phyloP scores from a whole-genome alignment of 257 asterid species.

The Nemophila menziesii region DNA sequence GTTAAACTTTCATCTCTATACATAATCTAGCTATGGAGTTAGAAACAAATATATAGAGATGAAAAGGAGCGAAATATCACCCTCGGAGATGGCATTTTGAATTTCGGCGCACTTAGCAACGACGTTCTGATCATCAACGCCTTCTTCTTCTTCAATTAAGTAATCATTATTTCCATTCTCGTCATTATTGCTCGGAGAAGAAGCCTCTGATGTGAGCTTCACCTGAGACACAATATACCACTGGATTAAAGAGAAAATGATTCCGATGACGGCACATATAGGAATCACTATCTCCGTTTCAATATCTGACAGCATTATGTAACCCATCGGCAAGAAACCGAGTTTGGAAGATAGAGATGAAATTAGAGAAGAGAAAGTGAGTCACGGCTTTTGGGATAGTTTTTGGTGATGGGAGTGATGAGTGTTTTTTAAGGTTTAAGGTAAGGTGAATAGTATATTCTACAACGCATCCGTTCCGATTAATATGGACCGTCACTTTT shows the following conservation, averaged over 20 bases:
- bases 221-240: conserved; percentile 68
- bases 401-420: not conserved
- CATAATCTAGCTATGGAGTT: too few relatives aligned
- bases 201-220: conserved; percentile 33
- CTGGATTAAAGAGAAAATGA: conserved; percentile 56
- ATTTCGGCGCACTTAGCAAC: conserved; percentile 77
- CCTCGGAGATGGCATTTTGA: conserved; percentile 77
- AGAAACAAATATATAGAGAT: conserved; percentile 14
- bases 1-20: too few relatives aligned
- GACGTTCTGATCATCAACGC: conserved; percentile 48
- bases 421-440: too few relatives aligned
- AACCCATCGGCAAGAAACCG: conserved; percentile 18
- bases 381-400: not conserved
- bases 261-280: conserved; percentile 55
- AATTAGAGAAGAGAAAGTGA: not conserved
- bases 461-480: too few relatives aligned
- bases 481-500: too few relatives aligned
- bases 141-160: conserved; percentile 86
- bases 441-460: too few relatives aligned
- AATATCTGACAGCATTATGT: conserved; percentile 53
- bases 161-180: conserved; percentile 49
- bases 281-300: conserved; percentile 63
- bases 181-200: conserved; percentile 21
- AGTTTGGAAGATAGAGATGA: not conserved
- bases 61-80: conserved; percentile 24